Conservation (phyloP, 2,329 filamentous ascomycete genomes). For the Rutstroemia sp. region DNA sequence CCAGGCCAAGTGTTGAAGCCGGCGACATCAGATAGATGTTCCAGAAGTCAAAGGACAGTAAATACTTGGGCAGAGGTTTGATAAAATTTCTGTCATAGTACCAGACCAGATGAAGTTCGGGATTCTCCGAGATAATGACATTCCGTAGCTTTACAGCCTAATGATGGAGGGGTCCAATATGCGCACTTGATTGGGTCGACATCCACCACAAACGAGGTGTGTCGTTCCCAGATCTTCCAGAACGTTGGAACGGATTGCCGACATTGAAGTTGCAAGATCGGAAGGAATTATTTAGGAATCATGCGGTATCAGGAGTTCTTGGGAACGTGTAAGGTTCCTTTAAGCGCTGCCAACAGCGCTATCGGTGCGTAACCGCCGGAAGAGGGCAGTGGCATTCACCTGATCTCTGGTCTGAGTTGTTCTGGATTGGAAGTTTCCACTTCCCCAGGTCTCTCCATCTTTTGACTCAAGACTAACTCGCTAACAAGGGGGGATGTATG, state of each 20-base stretch:
- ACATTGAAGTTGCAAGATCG: not conserved
- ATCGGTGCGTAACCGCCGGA: no score
- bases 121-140: conserved; percentile 31
- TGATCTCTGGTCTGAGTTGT: no score
- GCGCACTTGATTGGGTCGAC: not conserved
- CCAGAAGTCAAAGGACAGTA: conserved; percentile 26
- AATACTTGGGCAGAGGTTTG: conserved; percentile 27
- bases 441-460: no score
- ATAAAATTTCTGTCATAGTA: conserved; percentile 26
- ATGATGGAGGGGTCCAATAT: not conserved
- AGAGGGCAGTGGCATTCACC: no score
- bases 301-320: no score
- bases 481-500: no score
- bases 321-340: no score
- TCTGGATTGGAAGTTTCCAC: no score
- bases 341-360: no score
- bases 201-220: not conserved
- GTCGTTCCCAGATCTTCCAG: not conserved
- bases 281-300: no score
- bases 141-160: conserved; percentile 26
- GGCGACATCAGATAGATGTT: conserved; percentile 12
- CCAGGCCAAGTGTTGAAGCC: not conserved
- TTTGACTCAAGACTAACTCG: no score
- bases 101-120: conserved; percentile 31
- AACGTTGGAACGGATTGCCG: not conserved